Evolutionary conservation across 805 yeast species (phyloP), one percentile per base, ranked within the genome.

Genomic region (Candida peoriensis): DNA sequence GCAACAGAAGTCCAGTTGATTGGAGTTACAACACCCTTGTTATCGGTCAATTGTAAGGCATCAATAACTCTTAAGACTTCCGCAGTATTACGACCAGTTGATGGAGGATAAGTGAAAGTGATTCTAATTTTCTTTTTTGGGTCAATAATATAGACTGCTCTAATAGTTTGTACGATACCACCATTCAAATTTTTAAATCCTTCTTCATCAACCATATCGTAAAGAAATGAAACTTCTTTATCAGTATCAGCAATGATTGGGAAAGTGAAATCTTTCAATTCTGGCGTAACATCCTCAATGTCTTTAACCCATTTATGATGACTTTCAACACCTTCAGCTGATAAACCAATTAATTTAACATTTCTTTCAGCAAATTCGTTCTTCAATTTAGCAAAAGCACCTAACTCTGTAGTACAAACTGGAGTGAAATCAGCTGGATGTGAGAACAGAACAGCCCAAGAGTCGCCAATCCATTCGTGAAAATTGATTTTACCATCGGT

Each of bases 351-450:
- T 63, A 88, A 73, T 70, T 88, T 87, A 58, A 81, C 84, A 57
- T 77, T 76, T 71, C 96, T 78, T 64, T 81, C 70, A 56, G 80
- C 78, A 54, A 88, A 88, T 62, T 88, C 96, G 36, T 88, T 86
- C 68, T 86, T 84, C 64, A 87, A 75, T 52, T 78, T 74, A 45
- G 96, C 88, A 54, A 88, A 89, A 15, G 95, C 96, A 49, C 96
- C 96, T 57, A 88, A 73, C 69, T 88, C 97, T 38, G 96, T 88
- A 55, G 96, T 89, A 65, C 97, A 88, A 37, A 88, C 96, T 31
- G 97, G 97, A 14, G 97, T 88, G 72, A 86, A 89, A 63, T 88
- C 97, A 37, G 88, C 96, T 43, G 97, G 97, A 63, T 88, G 97
- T 18, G 95, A 84, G 67, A 88, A 88, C 55, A 88, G 70, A 33